Conservation (phyloP, 2,329 filamentous ascomycete species). For the Fusarium sp. region DNA sequence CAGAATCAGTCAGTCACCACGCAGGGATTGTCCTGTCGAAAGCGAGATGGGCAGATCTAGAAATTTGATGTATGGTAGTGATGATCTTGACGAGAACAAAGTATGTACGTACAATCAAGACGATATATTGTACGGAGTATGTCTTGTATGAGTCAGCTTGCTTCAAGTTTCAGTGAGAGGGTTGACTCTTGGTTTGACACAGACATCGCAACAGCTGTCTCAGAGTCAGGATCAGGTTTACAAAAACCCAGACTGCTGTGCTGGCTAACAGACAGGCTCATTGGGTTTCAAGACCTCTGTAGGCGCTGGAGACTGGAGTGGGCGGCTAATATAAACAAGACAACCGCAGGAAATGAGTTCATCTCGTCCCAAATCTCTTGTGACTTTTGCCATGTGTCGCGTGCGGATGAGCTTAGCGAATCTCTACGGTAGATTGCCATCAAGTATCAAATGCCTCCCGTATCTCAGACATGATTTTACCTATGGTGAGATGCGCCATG, state of each 20-base stretch:
- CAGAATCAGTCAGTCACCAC: slow-evolving; percentile 14
- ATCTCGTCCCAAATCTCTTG: slow-evolving; percentile 27
- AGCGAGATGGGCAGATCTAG: slow-evolving; percentile 45
- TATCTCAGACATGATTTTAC: slow-evolving; percentile 25
- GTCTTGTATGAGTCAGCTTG: not conserved
- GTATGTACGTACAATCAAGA: no score
- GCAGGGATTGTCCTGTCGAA: slow-evolving; percentile 33
- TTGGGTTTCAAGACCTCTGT: slow-evolving; percentile 9
- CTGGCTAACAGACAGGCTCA: not conserved
- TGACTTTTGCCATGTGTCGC: slow-evolving; percentile 18
- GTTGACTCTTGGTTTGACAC: slow-evolving; percentile 13
- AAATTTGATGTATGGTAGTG: slow-evolving; percentile 32
- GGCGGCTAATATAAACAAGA: slow-evolving; percentile 37
- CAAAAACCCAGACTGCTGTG: not conserved
- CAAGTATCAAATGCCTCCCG: slow-evolving; percentile 16
- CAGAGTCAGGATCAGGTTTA: slow-evolving; percentile 27
- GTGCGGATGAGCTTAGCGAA: slow-evolving; percentile 16
- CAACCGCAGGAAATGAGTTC: slow-evolving; percentile 38
- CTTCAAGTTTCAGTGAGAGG: slow-evolving; percentile 23
- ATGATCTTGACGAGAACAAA: not conserved
- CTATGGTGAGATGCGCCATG: slow-evolving; percentile 19
- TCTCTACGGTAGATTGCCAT: not conserved
- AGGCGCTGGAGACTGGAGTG: slow-evolving; percentile 27
- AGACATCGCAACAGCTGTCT: slow-evolving; percentile 17
- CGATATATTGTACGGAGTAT: not conserved